Conservation (phyloP, 148 eudicot genomes). For the Heliosperma pusillum region DNA sequence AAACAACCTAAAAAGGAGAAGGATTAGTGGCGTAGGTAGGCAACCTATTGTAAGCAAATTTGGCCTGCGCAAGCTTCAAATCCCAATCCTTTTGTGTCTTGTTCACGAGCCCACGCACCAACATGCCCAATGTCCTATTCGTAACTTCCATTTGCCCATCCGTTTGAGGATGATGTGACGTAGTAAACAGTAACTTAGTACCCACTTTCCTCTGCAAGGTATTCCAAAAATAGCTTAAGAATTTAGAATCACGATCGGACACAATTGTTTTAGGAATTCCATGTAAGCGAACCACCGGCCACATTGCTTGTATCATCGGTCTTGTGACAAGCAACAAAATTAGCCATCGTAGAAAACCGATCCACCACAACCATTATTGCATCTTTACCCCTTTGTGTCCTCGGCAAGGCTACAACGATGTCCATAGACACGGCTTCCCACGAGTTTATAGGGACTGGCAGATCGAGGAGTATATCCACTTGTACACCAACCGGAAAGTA, state of each 20-base stretch:
- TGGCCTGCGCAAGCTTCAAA: neutral
- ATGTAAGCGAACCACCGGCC: neutral
- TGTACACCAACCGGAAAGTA: too few relatives aligned
- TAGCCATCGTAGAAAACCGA: neutral
- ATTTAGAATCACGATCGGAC: too few relatives aligned
- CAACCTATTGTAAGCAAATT: neutral
- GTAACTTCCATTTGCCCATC: neutral
- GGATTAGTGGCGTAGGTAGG: neutral
- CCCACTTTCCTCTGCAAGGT: neutral
- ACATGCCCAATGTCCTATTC: neutral
- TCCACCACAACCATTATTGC: neutral
- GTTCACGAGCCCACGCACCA: neutral
- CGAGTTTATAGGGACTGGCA: too few relatives aligned
- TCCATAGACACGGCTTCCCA: neutral
- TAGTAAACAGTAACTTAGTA: neutral
- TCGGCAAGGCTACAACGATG: neutral
- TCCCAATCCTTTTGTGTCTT: constrained; percentile 2
- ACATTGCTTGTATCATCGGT: neutral
- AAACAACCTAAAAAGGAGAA: neutral
- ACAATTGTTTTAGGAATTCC: too few relatives aligned
- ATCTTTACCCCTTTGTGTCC: neutral
- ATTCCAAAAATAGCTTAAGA: too few relatives aligned
- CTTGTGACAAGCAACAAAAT: neutral
- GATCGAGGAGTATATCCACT: too few relatives aligned
- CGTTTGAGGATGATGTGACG: neutral